phyloP scores from a whole-genome alignment of 176 grass and related monocot species.

The Stipa capillata region DNA sequence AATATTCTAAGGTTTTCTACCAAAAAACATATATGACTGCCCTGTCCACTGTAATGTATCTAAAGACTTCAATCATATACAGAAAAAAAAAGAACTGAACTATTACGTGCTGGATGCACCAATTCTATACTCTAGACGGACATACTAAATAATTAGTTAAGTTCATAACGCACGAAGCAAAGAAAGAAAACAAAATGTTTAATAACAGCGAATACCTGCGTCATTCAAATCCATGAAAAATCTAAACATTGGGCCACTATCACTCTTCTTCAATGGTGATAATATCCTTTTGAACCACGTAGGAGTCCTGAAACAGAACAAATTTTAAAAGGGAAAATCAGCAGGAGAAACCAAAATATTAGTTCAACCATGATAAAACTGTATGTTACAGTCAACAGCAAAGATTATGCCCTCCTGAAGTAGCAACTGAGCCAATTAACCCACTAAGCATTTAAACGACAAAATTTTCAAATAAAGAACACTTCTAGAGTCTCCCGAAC shows the following conservation, averaged over 20 bases:
- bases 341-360: neutral
- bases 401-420: neutral
- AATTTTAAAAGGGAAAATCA: neutral
- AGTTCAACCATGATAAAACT: neutral
- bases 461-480: neutral
- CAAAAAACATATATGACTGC: neutral
- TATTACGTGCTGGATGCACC: neutral
- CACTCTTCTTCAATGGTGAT: constrained; percentile 56
- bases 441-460: neutral
- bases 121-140: no score
- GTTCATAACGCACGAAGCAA: neutral
- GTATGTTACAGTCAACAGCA: neutral
- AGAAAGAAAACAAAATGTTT: neutral
- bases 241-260: constrained; percentile 70
- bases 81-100: neutral
- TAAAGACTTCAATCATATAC: neutral
- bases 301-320: constrained; percentile 48
- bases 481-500: neutral
- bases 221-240: constrained; percentile 99
- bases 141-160: neutral
- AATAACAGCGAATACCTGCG: constrained; percentile 57
- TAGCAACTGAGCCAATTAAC: neutral
- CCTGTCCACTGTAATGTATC: neutral
- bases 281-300: constrained; percentile 74
- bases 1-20: neutral